These are phyloP conservation scores for Carpinus viminea DNA, from an alignment of 306 rosid genomes.

Conservation along the genomic window DNA sequence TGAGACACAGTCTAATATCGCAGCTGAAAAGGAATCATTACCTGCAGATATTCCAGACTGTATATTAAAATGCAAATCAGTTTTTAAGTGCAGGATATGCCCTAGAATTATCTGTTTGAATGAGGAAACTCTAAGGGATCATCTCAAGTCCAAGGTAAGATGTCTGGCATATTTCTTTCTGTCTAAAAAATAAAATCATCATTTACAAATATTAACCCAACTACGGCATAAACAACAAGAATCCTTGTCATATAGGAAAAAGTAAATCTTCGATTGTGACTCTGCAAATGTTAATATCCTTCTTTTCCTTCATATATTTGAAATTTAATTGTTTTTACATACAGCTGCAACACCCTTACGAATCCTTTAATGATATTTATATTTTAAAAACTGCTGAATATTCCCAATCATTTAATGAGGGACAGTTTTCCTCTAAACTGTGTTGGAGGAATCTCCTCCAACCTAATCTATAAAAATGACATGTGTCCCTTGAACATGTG, in stretches of 20 bases:
- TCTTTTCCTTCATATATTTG: neutral
- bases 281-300: neutral
- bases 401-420: neutral
- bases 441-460: too few relatives aligned
- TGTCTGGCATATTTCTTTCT: constrained; percentile 15
- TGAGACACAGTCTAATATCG: constrained; percentile 30
- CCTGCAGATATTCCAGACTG: constrained; percentile 39
- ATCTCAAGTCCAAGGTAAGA: constrained; percentile 83
- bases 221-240: neutral
- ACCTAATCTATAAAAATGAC: too few relatives aligned
- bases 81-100: constrained; percentile 87
- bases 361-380: neutral
- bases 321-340: neutral
- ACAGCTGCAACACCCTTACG: neutral
- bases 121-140: constrained; percentile 75
- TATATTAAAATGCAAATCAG: constrained; percentile 68
- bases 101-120: constrained; percentile 82
- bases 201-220: neutral
- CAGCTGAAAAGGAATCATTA: constrained; percentile 31
- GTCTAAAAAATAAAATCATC: neutral
- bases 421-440: too few relatives aligned
- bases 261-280: too few relatives aligned
- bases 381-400: neutral
- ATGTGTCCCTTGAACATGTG: too few relatives aligned
- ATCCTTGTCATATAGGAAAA: neutral